A percentile compares a stretch with the other conserved stretches of the same genome.
Evolutionary conservation across 305 asterid species (phyloP).

Genomic region (Lippia alba): DNA sequence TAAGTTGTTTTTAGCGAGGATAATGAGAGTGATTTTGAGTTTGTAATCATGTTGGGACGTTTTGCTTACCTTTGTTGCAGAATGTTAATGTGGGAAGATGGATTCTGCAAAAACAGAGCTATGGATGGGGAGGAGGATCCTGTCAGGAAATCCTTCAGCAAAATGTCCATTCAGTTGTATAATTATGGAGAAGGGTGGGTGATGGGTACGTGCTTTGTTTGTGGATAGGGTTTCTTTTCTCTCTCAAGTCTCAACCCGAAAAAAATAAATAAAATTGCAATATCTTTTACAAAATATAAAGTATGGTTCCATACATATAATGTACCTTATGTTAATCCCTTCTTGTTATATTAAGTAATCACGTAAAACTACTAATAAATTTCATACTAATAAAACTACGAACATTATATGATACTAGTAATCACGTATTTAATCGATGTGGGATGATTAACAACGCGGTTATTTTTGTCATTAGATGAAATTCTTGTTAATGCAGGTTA

Average conservation of each 20-base stretch:
- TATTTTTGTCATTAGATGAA: conserved; percentile 32
- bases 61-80: conserved; percentile 47
- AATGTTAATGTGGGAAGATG: conserved; percentile 99
- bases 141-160: conserved; percentile 98
- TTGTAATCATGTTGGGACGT: conserved; percentile 12
- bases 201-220: conserved; percentile 84
- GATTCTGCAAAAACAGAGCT: conserved; percentile 91
- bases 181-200: conserved; percentile 99
- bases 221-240: conserved; percentile 32
- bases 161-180: conserved; percentile 98
- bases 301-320: too few relatives aligned
- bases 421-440: too few relatives aligned
- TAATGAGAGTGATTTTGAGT: conserved; percentile 24
- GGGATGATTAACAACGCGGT: too few relatives aligned
- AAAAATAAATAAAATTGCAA: too few relatives aligned
- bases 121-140: conserved; percentile 87
- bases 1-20: background rate
- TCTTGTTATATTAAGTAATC: too few relatives aligned
- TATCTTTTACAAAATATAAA: too few relatives aligned
- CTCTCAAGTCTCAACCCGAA: too few relatives aligned
- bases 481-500: conserved; percentile 68
- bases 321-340: too few relatives aligned
- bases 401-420: too few relatives aligned
- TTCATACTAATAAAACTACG: too few relatives aligned
- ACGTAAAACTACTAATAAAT: too few relatives aligned